These are phyloP conservation scores for Lindgomyces ingoldianus DNA, from an alignment of 495 filamentous ascomycete genomes.

Conservation along the genomic window DNA sequence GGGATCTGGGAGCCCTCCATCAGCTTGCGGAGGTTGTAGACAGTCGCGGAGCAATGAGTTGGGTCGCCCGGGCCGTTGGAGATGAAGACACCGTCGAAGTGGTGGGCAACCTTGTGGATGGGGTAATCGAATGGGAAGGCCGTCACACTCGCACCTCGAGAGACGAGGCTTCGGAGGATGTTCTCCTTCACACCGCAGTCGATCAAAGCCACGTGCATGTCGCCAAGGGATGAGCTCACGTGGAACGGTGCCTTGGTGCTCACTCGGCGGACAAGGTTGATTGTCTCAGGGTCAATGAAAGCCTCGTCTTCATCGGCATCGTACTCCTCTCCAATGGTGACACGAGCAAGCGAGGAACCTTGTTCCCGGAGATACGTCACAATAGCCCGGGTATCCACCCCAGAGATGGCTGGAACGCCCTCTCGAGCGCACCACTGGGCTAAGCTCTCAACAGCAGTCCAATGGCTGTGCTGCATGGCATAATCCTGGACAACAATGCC, in stretches of 20 bases:
- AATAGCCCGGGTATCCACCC: conserved; percentile 94
- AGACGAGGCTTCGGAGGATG: conserved; percentile 90
- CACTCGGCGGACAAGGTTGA: conserved; percentile 92
- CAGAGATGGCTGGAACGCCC: conserved; percentile 93
- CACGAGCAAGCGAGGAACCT: conserved; percentile 90
- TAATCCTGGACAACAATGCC: conserved; percentile 95
- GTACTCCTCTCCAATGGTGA: conserved; percentile 96
- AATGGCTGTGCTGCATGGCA: conserved; percentile 91
- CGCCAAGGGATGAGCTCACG: conserved; percentile 73
- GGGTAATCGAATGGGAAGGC: conserved; percentile 95
- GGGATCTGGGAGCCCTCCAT: conserved; percentile 90
- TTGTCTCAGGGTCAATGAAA: conserved; percentile 89
- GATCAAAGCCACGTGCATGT: conserved; percentile 88
- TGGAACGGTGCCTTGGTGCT: conserved; percentile 98
- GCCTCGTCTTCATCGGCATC: conserved; percentile 98
- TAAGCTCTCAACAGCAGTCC: conserved; percentile 95
- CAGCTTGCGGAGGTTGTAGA: conserved; percentile 81
- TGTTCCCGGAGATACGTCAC: conserved; percentile 94
- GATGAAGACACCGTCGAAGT: conserved; percentile 98
- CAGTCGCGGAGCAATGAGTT: conserved; percentile 89
- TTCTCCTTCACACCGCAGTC: conserved; percentile 99
- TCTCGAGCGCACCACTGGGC: conserved; percentile 93
- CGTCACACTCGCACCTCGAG: conserved; percentile 83
- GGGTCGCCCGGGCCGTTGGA: conserved; percentile 98
- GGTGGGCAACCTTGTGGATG: conserved; percentile 95